These are phyloP conservation scores for Noccaea bulbosa DNA, from an alignment of 345 rosid species.

Conservation along the genomic window DNA sequence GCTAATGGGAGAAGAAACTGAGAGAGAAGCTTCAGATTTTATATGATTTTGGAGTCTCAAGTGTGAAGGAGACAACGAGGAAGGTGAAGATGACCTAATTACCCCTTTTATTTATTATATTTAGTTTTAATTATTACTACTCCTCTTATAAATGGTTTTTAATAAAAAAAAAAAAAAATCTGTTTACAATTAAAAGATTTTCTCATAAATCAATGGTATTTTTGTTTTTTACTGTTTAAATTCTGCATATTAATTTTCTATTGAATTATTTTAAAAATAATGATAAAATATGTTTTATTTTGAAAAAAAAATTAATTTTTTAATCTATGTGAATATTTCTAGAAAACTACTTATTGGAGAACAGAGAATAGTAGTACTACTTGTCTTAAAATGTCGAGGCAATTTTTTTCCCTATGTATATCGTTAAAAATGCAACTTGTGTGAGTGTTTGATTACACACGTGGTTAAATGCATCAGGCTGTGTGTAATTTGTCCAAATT, in stretches of 20 bases:
- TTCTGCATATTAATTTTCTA: no score
- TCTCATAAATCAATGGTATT: no score
- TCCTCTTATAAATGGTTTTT: no score
- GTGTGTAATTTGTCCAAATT: neutral
- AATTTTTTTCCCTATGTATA: neutral
- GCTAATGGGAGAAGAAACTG: constrained; percentile 2
- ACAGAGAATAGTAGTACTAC: no score
- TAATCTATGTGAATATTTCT: no score
- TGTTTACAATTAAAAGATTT: no score
- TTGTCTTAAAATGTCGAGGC: constrained; percentile 5
- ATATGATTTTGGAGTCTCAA: constrained; percentile 5
- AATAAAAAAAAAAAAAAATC: no score
- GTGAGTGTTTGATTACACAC: constrained; percentile 40
- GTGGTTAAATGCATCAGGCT: constrained; percentile 43
- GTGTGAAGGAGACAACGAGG: constrained; percentile 30
- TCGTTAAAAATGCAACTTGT: constrained; percentile 40
- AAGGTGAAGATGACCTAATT: constrained; percentile 27
- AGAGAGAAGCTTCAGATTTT: constrained; percentile 15
- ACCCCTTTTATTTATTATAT: neutral
- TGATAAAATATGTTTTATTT: no score
- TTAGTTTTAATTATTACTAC: neutral
- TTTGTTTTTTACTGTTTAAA: no score
- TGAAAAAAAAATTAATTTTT: no score
- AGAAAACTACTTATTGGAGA: no score
- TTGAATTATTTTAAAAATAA: no score